Evolutionary conservation across 208 protist species (phyloP).

Genomic region (Leptomonas seymouri): DNA sequence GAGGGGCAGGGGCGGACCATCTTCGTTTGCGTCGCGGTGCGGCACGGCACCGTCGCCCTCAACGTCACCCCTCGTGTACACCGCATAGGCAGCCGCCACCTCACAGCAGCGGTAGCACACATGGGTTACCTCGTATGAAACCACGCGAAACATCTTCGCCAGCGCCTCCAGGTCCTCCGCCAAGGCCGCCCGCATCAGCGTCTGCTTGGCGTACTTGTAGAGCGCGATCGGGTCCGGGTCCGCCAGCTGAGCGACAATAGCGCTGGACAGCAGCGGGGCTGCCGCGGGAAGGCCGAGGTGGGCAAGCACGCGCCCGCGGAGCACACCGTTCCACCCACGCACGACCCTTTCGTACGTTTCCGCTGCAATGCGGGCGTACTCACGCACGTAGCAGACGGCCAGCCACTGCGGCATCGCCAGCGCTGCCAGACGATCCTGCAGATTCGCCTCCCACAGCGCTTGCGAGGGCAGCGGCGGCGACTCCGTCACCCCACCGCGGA

Average conservation of each 20-base stretch:
- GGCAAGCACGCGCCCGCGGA: conserved; percentile 18
- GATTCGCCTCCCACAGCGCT: conserved; percentile 30
- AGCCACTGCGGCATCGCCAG: conserved; percentile 33
- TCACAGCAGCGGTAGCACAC: conserved; percentile 48
- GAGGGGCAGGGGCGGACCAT: no score
- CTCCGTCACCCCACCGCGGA: not conserved
- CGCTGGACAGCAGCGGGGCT: conserved; percentile 50
- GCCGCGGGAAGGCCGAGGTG: conserved; percentile 46
- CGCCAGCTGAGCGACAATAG: conserved; percentile 61
- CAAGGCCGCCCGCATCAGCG: conserved; percentile 37
- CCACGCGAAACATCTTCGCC: conserved; percentile 9
- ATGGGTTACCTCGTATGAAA: conserved; percentile 27
- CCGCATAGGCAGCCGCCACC: conserved; percentile 25
- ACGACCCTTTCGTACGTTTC: conserved; percentile 27
- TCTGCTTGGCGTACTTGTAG: conserved; percentile 37
- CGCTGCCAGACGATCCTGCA: conserved; percentile 30
- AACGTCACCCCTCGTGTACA: not conserved
- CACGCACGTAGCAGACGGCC: conserved; percentile 48
- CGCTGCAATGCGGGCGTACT: conserved; percentile 49
- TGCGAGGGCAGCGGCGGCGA: conserved; percentile 4
- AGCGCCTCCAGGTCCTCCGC: conserved; percentile 42
- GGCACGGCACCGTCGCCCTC: not conserved
- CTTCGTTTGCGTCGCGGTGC: not conserved
- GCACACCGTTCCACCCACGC: conserved; percentile 33
- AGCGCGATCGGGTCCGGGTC: conserved; percentile 29